phyloP scores from a whole-genome alignment of 345 rosid genomes.

The Citrus unshiu region DNA sequence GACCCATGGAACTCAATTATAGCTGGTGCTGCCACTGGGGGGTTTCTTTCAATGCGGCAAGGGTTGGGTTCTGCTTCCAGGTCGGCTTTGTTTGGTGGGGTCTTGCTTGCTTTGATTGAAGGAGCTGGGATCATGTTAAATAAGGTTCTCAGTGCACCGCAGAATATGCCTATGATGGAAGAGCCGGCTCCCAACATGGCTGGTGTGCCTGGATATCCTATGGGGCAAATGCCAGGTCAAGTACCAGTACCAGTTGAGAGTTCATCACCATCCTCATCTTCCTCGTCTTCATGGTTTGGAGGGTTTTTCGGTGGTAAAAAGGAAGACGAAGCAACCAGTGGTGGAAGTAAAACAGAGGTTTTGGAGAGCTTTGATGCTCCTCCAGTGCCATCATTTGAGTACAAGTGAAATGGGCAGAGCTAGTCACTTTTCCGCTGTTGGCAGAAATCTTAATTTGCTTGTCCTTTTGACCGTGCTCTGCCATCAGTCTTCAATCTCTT shows the following conservation, averaged over 20 bases:
- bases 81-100: slow-evolving; percentile 49
- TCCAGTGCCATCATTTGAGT: slow-evolving; percentile 67
- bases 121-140: slow-evolving; percentile 80
- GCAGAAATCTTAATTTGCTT: not conserved
- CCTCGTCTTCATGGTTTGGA: slow-evolving; percentile 42
- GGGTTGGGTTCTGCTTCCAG: slow-evolving; percentile 53
- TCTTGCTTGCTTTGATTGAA: slow-evolving; percentile 65
- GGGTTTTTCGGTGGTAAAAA: slow-evolving; percentile 51
- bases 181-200: slow-evolving; percentile 37
- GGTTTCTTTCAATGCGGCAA: slow-evolving; percentile 59
- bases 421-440: not conserved
- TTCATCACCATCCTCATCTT: slow-evolving; percentile 6
- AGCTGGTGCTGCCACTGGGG: slow-evolving; percentile 77
- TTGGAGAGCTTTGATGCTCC: slow-evolving; percentile 89
- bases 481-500: no score
- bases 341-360: slow-evolving; percentile 52
- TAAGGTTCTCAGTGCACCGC: slow-evolving; percentile 50
- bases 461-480: not conserved
- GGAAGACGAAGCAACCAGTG: slow-evolving; percentile 24
- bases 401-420: slow-evolving; percentile 38
- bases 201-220: slow-evolving; percentile 32
- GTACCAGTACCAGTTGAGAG: slow-evolving; percentile 24
- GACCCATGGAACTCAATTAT: slow-evolving; percentile 75
- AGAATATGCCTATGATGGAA: slow-evolving; percentile 42
- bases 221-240: slow-evolving; percentile 38